Evolutionary conservation across 768 basidiomycete genomes (phyloP).

Genomic region (Mycena pura): DNA sequence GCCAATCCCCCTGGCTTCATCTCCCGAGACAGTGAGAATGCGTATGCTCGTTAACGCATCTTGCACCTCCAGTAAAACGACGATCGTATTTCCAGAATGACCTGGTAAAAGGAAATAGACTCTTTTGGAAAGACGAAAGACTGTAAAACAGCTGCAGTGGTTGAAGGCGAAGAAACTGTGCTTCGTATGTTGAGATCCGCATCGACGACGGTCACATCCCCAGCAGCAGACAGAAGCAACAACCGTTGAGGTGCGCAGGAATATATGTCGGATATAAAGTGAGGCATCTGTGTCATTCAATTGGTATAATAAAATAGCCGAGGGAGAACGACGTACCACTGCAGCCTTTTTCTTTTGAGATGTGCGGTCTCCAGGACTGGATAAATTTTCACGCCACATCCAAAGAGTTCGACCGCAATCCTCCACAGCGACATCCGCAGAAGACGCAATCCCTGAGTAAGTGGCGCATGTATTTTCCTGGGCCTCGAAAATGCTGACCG

Average conservation of each 20-base stretch:
- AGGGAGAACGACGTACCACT: constrained; percentile 47
- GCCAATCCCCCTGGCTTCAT: constrained; percentile 38
- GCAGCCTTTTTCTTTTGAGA: constrained; percentile 48
- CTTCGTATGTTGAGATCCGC: constrained; percentile 33
- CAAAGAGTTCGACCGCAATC: constrained; percentile 60
- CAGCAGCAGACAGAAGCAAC: constrained; percentile 39
- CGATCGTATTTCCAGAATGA: constrained; percentile 26
- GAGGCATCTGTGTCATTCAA: constrained; percentile 46
- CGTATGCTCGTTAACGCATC: constrained; percentile 33
- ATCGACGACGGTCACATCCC: constrained; percentile 40
- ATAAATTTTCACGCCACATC: constrained; percentile 65
- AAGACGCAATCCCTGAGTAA: constrained; percentile 59
- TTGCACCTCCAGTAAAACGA: constrained; percentile 35
- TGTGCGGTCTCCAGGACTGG: constrained; percentile 39
- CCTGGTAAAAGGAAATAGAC: constrained; percentile 39
- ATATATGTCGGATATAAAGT: constrained; percentile 42
- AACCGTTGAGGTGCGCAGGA: constrained; percentile 30
- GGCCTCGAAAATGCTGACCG: constrained; percentile 46
- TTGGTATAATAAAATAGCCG: not conserved
- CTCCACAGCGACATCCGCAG: constrained; percentile 50
- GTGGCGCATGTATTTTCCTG: constrained; percentile 53
- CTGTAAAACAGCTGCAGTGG: constrained; percentile 21
- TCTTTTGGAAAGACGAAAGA: constrained; percentile 38
- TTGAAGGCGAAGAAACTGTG: constrained; percentile 26
- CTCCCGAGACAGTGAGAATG: constrained; percentile 41